phyloP scores from a whole-genome alignment of 2,329 filamentous ascomycete species.

The Cladosporium sp. region DNA sequence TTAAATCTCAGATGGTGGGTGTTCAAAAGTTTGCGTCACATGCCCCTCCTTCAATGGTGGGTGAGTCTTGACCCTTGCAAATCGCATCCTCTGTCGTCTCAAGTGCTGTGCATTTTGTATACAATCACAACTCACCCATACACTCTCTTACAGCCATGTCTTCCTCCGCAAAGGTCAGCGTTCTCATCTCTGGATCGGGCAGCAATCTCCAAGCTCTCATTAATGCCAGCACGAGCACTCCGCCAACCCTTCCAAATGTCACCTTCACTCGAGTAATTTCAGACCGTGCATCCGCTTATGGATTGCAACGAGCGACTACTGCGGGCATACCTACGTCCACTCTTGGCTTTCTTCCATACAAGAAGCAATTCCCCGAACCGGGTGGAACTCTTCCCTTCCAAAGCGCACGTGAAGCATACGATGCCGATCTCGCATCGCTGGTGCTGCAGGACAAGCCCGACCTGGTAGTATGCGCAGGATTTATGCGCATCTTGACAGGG shows the following conservation, averaged over 20 bases:
- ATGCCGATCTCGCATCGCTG: conserved; percentile 66
- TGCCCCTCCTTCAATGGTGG: not conserved
- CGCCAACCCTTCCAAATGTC: conserved; percentile 45
- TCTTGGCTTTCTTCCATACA: conserved; percentile 76
- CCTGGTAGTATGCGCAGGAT: conserved; percentile 76
- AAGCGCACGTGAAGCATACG: conserved; percentile 63
- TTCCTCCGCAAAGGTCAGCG: conserved; percentile 25
- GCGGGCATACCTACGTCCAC: conserved; percentile 69
- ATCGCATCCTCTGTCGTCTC: not conserved
- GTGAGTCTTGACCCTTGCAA: not conserved
- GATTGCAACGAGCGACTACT: conserved; percentile 56
- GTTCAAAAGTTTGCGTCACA: not conserved
- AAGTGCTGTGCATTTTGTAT: not conserved
- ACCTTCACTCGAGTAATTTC: conserved; percentile 62
- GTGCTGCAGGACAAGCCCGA: conserved; percentile 65
- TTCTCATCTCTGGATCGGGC: conserved; percentile 64
- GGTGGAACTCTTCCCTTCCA: conserved; percentile 38
- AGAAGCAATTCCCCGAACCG: conserved; percentile 59
- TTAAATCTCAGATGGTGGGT: not conserved
- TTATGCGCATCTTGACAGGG: conserved; percentile 77
- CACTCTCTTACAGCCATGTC: not conserved
- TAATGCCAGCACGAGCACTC: conserved; percentile 56
- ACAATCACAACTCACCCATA: not conserved
- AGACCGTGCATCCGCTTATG: conserved; percentile 61
- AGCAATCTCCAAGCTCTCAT: conserved; percentile 77